Evolutionary conservation across 371 early-diverging fungal genomes (phyloP), one percentile per base, ranked within the genome.

Genomic region (Saksenaea oblongispora): DNA sequence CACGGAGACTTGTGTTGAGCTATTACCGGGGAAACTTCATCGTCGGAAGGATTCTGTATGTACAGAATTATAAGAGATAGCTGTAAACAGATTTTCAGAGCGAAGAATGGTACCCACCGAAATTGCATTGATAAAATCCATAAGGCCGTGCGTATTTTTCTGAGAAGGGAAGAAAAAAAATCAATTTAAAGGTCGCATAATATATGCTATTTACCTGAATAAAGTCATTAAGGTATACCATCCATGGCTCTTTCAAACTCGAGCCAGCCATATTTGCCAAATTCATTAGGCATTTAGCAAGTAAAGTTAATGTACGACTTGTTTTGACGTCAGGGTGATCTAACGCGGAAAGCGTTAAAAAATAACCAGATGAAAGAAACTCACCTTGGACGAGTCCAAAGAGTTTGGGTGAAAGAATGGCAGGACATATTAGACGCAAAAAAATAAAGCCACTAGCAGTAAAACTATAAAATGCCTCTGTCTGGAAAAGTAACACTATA

Each of bases 221-320:
- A 66, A 84, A 84, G 9, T 68, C 71, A 66, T 89, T 88, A 76
- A 91, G 82, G 8, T 83, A 88, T 34, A 75, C 75, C 91, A 93
- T 91, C 77, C 91, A 89, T 15, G 86, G 86, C 70, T 95, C 95
- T 71, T 93, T 95, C 5, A 79, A 67, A 14, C 87, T 90, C 67
- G 90, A 89, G 27, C 85, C 87, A 3, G 85, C 83, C 55, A 91
- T 72, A 56, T 91, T 93, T 4, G 93, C 94, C 15, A 93, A 67
- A 51, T 88, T 89, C 73, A 93, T 92, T 17, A 95, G 67, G 24
- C 87, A 88, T 65, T 94, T 94, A n/a, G 93, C 92, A 26, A 92
- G 77, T 56, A 94, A 66, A 3, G 91, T 89, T 34, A 93, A 75
- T 9, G 89, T 91, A 13, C 94, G 84, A 36, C 84, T 73, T 0